A percentile compares a stretch with the other conserved stretches of the same genome.
phyloP scores from a whole-genome alignment of 768 basidiomycete genomes.

The Boletus vermiculosoides region DNA sequence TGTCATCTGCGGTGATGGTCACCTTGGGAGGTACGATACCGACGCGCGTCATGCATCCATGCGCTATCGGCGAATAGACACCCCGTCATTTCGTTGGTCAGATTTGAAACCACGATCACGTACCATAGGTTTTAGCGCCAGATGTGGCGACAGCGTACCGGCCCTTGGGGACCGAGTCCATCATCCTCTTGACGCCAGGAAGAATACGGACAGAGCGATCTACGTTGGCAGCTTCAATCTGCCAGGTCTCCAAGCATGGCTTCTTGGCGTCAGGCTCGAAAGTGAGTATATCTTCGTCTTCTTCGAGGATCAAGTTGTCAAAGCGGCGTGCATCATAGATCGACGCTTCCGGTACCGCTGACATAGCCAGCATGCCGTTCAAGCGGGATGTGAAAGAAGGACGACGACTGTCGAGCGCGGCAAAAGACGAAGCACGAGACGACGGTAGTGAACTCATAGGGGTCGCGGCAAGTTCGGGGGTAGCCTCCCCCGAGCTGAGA shows the following conservation, averaged over 20 bases:
- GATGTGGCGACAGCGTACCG: constrained; percentile 73
- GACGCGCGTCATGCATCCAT: constrained; percentile 69
- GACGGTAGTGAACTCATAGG: constrained; percentile 40
- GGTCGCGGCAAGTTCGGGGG: constrained; percentile 40
- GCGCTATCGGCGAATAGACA: constrained; percentile 34
- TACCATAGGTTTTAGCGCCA: constrained; percentile 68
- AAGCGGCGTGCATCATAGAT: constrained; percentile 22
- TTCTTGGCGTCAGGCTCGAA: constrained; percentile 29
- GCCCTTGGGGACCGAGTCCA: constrained; percentile 63
- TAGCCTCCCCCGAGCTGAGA: constrained; percentile 35
- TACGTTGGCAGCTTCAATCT: constrained; percentile 52
- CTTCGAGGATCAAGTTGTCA: constrained; percentile 33
- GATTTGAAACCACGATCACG: constrained; percentile 18
- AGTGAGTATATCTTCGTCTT: constrained; percentile 35
- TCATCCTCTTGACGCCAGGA: constrained; percentile 65
- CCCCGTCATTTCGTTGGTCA: neutral
- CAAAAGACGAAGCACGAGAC: constrained; percentile 46
- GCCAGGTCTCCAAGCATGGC: constrained; percentile 48
- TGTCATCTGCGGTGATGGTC: constrained; percentile 76
- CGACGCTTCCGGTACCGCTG: constrained; percentile 31
- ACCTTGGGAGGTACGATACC: constrained; percentile 65
- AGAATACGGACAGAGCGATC: constrained; percentile 69
- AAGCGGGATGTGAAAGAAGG: constrained; percentile 47
- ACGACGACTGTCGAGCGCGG: constrained; percentile 36
- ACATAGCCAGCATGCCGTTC: constrained; percentile 40